phyloP scores from a whole-genome alignment of 2,329 filamentous ascomycete genomes.

The Ascomycota sp. region DNA sequence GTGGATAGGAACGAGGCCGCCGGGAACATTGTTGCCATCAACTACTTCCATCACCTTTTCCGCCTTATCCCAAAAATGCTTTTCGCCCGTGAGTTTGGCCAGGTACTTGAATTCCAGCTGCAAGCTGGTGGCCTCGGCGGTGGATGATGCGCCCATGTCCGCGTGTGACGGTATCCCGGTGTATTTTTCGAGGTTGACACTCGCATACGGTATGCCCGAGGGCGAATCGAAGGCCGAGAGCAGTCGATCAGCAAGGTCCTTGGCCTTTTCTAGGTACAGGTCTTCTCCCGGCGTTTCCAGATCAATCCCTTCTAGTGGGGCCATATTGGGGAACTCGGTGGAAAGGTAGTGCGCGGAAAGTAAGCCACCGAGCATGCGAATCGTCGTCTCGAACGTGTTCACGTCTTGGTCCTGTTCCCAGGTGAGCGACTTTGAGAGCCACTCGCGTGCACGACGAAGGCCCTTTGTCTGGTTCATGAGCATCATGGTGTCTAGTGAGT shows the following conservation, averaged over 20 bases:
- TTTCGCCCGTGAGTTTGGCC: conserved; percentile 80
- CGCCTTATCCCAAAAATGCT: conserved; percentile 72
- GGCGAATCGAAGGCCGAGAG: conserved; percentile 69
- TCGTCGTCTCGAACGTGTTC: conserved; percentile 93
- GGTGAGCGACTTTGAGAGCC: conserved; percentile 58
- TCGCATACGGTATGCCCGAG: conserved; percentile 75
- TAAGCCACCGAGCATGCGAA: conserved; percentile 85
- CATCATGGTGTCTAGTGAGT: conserved; percentile 89
- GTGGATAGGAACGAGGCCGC: conserved; percentile 80
- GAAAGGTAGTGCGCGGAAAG: conserved; percentile 91
- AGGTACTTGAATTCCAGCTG: conserved; percentile 97
- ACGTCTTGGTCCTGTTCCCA: conserved; percentile 91
- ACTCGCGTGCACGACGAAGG: conserved; percentile 64
- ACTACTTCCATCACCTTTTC: conserved; percentile 84
- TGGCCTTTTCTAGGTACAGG: conserved; percentile 85
- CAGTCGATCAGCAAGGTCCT: conserved; percentile 72
- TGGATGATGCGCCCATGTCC: conserved; percentile 74
- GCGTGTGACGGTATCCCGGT: conserved; percentile 61
- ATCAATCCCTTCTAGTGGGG: conserved; percentile 49
- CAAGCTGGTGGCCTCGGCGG: conserved; percentile 74
- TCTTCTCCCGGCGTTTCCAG: conserved; percentile 58
- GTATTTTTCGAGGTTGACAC: conserved; percentile 61
- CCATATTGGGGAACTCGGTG: conserved; percentile 56
- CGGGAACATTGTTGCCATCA: conserved; percentile 55
- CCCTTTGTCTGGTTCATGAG: conserved; percentile 89